phyloP scores from a whole-genome alignment of 1,284 basidiomycete genomes.

The Ganoderma meredithae region DNA sequence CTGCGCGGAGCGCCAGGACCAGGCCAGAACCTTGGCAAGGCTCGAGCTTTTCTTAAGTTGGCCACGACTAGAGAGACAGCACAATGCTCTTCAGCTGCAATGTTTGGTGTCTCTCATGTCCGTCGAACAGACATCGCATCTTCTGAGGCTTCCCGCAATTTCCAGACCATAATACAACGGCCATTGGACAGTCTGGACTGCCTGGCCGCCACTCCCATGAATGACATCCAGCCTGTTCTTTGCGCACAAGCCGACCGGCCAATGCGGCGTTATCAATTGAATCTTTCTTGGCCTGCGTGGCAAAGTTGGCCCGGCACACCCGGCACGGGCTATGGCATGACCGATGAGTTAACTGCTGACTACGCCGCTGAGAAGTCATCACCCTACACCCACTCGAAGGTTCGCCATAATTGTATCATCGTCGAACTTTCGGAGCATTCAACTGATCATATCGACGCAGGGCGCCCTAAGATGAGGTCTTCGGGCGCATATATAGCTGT shows the following conservation, averaged over 20 bases:
- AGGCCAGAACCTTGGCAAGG: not conserved
- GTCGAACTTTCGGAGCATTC: not conserved
- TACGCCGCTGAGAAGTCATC: not conserved
- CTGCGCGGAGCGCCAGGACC: not conserved
- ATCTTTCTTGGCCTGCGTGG: not conserved
- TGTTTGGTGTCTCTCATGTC: not conserved
- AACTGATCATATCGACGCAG: slow-evolving; percentile 19
- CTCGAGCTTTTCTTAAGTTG: not conserved
- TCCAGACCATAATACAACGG: too few species aligned
- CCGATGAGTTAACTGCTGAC: not conserved
- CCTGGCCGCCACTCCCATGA: not conserved
- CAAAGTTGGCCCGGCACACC: not conserved
- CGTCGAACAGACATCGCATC: not conserved
- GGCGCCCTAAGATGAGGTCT: slow-evolving; percentile 16
- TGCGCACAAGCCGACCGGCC: not conserved
- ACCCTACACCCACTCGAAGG: not conserved
- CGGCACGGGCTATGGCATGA: not conserved
- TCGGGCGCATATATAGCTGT: slow-evolving; percentile 28
- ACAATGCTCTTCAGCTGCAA: not conserved
- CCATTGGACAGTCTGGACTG: not conserved
- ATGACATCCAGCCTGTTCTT: not conserved
- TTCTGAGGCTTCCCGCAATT: not conserved
- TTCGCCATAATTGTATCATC: slow-evolving; percentile 16
- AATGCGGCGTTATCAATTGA: slow-evolving; percentile 5
- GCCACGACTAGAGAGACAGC: not conserved